These are phyloP conservation scores for Colletotrichum sp. DNA, from an alignment of 2,329 filamentous ascomycete genomes.

Conservation along the genomic window DNA sequence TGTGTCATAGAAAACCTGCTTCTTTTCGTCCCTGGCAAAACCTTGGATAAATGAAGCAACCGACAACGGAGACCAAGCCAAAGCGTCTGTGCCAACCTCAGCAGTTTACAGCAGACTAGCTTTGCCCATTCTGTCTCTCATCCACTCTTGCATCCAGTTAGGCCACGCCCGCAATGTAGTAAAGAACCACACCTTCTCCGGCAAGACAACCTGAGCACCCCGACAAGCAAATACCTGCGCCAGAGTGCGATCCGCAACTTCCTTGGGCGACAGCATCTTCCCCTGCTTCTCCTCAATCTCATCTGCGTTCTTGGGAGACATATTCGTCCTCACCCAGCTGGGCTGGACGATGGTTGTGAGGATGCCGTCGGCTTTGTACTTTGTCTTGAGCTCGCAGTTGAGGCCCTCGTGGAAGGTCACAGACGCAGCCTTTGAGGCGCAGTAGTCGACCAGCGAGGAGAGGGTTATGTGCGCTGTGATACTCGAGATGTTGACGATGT, in stretches of 20 bases:
- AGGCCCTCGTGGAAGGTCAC: slow-evolving; percentile 64
- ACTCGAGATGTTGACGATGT: slow-evolving; percentile 64
- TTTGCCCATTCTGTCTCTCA: neutral
- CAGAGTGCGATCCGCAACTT: neutral
- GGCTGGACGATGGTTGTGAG: slow-evolving; percentile 53
- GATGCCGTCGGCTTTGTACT: slow-evolving; percentile 58
- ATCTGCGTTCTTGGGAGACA: neutral
- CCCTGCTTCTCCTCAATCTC: neutral
- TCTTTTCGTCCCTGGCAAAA: neutral
- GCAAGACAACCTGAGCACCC: neutral
- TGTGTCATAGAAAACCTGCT: neutral
- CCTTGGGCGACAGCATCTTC: neutral
- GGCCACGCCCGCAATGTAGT: neutral
- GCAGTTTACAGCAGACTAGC: neutral
- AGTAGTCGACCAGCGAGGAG: slow-evolving; percentile 63
- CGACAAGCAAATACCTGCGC: neutral
- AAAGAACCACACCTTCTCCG: neutral
- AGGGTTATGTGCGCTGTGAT: slow-evolving; percentile 57
- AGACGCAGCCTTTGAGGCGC: slow-evolving; percentile 59
- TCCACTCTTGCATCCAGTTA: neutral
- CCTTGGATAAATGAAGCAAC: neutral
- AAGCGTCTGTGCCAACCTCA: neutral
- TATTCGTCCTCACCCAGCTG: neutral
- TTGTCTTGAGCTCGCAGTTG: slow-evolving; percentile 47
- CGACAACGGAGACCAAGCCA: neutral